phyloP scores from a whole-genome alignment of 2,329 filamentous ascomycete genomes.

The Hypoxylon sp. region DNA sequence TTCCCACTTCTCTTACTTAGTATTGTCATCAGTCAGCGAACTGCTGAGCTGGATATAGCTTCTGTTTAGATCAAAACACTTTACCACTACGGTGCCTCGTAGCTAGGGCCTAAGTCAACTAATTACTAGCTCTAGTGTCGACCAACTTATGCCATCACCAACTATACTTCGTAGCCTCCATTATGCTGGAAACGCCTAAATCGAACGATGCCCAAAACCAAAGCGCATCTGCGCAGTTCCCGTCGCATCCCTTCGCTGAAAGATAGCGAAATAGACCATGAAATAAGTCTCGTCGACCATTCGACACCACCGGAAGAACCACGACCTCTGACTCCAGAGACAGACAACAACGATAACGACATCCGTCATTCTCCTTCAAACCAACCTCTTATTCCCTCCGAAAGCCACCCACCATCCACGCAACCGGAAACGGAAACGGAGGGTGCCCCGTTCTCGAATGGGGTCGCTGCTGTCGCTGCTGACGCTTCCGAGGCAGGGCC shows the following conservation, averaged over 20 bases:
- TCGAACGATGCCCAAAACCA: slow-evolving; percentile 55
- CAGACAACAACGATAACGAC: slow-evolving; percentile 34
- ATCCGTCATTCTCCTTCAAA: slow-evolving; percentile 34
- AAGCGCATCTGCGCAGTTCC: slow-evolving; percentile 58
- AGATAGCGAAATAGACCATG: slow-evolving; percentile 75
- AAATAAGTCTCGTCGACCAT: slow-evolving; percentile 75
- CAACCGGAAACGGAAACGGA: slow-evolving; percentile 30
- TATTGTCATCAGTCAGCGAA: slow-evolving; percentile 2
- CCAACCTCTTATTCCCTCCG: slow-evolving; percentile 41
- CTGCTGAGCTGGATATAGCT: slow-evolving; percentile 12
- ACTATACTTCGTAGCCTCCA: slow-evolving; percentile 27
- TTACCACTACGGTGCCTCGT: slow-evolving; percentile 14
- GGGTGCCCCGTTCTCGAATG: slow-evolving; percentile 21
- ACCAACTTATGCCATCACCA: slow-evolving; percentile 16
- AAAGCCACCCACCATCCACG: slow-evolving; percentile 42
- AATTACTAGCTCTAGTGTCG: slow-evolving; percentile 14
- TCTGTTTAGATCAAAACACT: slow-evolving; percentile 11
- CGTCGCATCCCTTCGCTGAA: slow-evolving; percentile 67
- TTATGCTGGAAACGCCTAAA: slow-evolving; percentile 43
- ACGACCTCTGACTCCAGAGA: slow-evolving; percentile 32
- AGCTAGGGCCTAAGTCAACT: slow-evolving; percentile 12
- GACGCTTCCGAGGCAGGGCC: slow-evolving; percentile 32
- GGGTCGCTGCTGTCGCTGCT: slow-evolving; percentile 10
- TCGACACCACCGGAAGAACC: slow-evolving; percentile 43
- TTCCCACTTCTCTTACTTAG: slow-evolving; percentile 6